A percentile compares a stretch with the other conserved stretches of the same genome.
These are phyloP conservation scores for Xylaria acuta DNA, from an alignment of 495 filamentous ascomycete species.

Conservation along the genomic window DNA sequence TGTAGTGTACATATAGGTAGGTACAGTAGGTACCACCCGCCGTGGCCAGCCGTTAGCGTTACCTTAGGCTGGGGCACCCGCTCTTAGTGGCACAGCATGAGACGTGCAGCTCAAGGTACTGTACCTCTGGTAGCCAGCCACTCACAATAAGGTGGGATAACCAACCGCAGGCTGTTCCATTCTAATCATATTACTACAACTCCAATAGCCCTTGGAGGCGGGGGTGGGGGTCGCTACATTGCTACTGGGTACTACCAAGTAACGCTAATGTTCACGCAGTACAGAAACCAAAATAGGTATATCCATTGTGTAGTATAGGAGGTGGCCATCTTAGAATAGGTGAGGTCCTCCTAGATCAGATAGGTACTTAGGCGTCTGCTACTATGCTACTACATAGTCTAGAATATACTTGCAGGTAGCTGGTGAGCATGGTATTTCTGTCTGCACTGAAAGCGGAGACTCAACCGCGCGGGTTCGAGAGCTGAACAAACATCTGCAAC, in stretches of 20 bases:
- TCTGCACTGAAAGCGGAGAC: conserved; percentile 4
- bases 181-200: too few species aligned
- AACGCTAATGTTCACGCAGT: not conserved
- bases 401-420: not conserved
- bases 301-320: not conserved
- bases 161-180: too few species aligned
- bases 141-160: not conserved
- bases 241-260: not conserved
- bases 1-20: not conserved
- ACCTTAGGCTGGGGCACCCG: not conserved
- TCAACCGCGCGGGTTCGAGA: not conserved
- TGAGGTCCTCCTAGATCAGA: too few species aligned
- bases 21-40: not conserved
- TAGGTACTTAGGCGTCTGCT: not conserved
- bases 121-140: too few species aligned
- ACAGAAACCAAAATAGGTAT: not conserved
- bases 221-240: too few species aligned
- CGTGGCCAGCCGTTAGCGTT: conserved; percentile 1
- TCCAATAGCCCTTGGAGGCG: not conserved
- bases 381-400: not conserved
- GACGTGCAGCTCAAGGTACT: not conserved
- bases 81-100: conserved; percentile 2
- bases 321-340: not conserved
- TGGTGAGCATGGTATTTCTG: not conserved
- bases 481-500: not conserved